Evolutionary conservation across 768 basidiomycete genomes (phyloP).

Genomic region (Russula abietina): DNA sequence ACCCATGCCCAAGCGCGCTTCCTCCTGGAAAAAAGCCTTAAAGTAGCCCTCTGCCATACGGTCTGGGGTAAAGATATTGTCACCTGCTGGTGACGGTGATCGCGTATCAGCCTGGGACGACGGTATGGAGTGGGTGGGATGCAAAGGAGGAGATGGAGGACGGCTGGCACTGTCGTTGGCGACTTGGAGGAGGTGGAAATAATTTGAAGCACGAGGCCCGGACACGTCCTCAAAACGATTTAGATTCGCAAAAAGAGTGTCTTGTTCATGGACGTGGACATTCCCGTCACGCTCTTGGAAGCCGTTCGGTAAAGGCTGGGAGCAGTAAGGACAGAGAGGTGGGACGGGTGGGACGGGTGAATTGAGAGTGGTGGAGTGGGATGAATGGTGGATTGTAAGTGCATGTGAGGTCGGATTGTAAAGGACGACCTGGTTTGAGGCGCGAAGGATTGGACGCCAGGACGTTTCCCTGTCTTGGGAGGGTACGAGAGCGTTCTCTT

Average conservation of each 20-base stretch:
- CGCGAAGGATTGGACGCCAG: constrained; percentile 78
- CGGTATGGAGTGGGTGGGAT: neutral
- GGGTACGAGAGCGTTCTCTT: constrained; percentile 24
- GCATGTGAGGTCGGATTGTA: constrained; percentile 86
- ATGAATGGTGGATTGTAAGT: constrained; percentile 48
- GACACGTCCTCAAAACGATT: constrained; percentile 22
- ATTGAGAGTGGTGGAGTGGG: constrained; percentile 8
- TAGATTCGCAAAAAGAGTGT: constrained; percentile 14
- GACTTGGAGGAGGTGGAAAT: constrained; percentile 71
- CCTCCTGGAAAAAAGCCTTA: constrained; percentile 87
- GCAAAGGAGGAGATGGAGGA: constrained; percentile 44
- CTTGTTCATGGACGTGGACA: constrained; percentile 33
- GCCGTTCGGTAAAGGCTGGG: constrained; percentile 45
- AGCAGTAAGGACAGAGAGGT: constrained; percentile 66
- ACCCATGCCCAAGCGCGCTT: constrained; percentile 87
- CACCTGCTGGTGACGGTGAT: constrained; percentile 5
- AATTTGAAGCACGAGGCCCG: constrained; percentile 58
- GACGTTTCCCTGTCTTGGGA: constrained; percentile 29
- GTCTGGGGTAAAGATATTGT: constrained; percentile 51
- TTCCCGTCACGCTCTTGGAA: constrained; percentile 28
- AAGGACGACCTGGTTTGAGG: constrained; percentile 80
- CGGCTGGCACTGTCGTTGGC: constrained; percentile 59
- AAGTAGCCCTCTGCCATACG: constrained; percentile 91
- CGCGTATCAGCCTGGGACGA: constrained; percentile 33
- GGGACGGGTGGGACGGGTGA: neutral